Conservation (phyloP, 345 rosid genomes). For the Atalantia buxifolia region DNA sequence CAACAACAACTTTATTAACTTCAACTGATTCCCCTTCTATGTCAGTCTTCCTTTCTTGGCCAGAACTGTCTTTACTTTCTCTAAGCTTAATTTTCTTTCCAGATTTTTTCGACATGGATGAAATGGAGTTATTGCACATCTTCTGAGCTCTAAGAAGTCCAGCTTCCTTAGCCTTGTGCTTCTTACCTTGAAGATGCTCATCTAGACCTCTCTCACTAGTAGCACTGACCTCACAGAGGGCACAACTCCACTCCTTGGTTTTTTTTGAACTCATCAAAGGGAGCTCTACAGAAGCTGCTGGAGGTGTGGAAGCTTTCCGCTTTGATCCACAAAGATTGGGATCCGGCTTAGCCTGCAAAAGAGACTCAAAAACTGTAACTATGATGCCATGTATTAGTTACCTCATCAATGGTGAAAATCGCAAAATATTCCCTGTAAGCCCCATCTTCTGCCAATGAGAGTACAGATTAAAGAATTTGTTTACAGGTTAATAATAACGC, state of each 20-base stretch:
- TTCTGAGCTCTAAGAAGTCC: conserved; percentile 21
- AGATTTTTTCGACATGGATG: conserved; percentile 8
- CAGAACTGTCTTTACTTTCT: not conserved
- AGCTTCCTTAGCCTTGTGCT: conserved; percentile 38
- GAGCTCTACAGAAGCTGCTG: conserved; percentile 16
- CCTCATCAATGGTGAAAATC: not conserved
- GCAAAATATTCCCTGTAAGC: not conserved
- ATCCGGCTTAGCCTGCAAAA: conserved; percentile 53
- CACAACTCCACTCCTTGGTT: conserved; percentile 46
- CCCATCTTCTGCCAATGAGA: not conserved
- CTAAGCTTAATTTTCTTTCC: not conserved
- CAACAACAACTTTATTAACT: conserved; percentile 5
- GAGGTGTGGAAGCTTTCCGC: conserved; percentile 34
- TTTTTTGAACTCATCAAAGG: conserved; percentile 19
- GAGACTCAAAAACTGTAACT: conserved; percentile 14
- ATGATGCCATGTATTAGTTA: not conserved
- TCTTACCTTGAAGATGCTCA: conserved; percentile 42
- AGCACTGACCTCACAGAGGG: conserved; percentile 40
- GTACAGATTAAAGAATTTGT: not conserved
- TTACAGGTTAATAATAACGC: not conserved
- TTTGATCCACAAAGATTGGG: conserved; percentile 33
- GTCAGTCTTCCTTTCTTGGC: conserved; percentile 6
- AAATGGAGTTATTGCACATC: conserved; percentile 1
- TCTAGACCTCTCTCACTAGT: conserved; percentile 39
- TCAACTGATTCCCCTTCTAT: conserved; percentile 4